A percentile compares a stretch with the other conserved stretches of the same genome.
phyloP scores from a whole-genome alignment of 148 eudicot species.

The Rhododendron molle region DNA sequence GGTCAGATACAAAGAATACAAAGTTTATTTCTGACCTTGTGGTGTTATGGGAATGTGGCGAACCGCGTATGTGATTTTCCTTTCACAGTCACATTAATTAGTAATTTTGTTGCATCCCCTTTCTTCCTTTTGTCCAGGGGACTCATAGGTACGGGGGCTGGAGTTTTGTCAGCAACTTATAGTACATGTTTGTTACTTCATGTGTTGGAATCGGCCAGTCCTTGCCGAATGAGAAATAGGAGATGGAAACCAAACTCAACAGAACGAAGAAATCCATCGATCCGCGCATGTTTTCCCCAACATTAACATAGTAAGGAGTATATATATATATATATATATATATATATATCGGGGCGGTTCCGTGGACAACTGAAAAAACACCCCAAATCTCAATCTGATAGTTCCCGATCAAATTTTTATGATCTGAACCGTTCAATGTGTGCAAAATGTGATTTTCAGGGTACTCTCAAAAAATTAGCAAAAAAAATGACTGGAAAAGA shows the following conservation, averaged over 20 bases:
- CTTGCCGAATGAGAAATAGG: not conserved
- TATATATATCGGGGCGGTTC: too few relatives aligned
- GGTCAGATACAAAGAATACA: not conserved
- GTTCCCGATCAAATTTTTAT: too few relatives aligned
- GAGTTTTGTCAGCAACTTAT: not conserved
- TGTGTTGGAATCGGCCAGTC: not conserved
- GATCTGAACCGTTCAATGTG: too few relatives aligned
- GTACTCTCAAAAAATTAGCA: too few relatives aligned
- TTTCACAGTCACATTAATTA: too few relatives aligned
- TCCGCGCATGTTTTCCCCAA: not conserved
- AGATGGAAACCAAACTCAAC: not conserved
- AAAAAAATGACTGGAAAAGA: too few relatives aligned
- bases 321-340: too few relatives aligned
- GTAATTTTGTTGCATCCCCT: not conserved
- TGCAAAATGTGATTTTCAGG: too few relatives aligned
- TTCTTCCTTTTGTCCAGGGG: not conserved
- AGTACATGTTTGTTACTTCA: not conserved
- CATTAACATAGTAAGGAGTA: not conserved
- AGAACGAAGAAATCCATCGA: too few relatives aligned
- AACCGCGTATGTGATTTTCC: not conserved
- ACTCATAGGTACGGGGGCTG: not conserved
- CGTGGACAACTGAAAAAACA: too few relatives aligned
- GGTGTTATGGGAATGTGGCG: not conserved
- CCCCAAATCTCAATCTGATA: too few relatives aligned
- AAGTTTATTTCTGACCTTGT: not conserved